Evolutionary conservation across 129 eudicot species (phyloP).

Genomic region (Tanacetum coccineum): DNA sequence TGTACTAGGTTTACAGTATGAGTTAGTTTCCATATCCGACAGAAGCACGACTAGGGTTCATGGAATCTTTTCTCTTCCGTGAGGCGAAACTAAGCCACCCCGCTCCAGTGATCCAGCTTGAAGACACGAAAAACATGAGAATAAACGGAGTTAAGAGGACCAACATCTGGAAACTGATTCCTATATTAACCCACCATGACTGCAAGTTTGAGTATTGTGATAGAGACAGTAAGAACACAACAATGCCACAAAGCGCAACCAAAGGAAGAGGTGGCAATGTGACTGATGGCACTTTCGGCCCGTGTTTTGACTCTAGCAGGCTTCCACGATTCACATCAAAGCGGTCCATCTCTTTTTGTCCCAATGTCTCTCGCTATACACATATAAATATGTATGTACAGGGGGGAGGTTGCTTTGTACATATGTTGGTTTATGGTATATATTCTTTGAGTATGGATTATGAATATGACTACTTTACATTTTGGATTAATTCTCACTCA

Average conservation of each 20-base stretch:
- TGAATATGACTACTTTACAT: slow-evolving; percentile 26
- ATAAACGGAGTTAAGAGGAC: slow-evolving; percentile 49
- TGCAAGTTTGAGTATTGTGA: slow-evolving; percentile 50
- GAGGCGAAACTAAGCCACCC: slow-evolving; percentile 34
- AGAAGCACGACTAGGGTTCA: slow-evolving; percentile 10
- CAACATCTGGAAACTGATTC: slow-evolving; percentile 36
- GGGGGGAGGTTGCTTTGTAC: slow-evolving; percentile 26
- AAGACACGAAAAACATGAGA: slow-evolving; percentile 41
- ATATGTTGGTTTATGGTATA: slow-evolving; percentile 37
- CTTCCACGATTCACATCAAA: slow-evolving; percentile 34
- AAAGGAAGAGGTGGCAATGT: slow-evolving; percentile 64
- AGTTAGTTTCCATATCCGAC: slow-evolving; percentile 9
- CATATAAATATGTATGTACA: background rate
- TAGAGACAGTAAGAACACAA: slow-evolving; percentile 48
- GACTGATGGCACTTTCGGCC: slow-evolving; percentile 30
- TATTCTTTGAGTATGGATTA: slow-evolving; percentile 61
- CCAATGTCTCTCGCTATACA: background rate
- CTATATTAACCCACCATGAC: slow-evolving; percentile 36
- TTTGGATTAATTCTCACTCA: slow-evolving; percentile 41
- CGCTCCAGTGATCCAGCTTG: slow-evolving; percentile 32
- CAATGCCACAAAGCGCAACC: slow-evolving; percentile 49
- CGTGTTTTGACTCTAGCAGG: slow-evolving; percentile 55
- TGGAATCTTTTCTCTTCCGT: slow-evolving; percentile 2
- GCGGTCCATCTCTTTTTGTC: slow-evolving; percentile 38
- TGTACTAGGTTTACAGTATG: background rate